Evolutionary conservation across 441 rosid species (phyloP), one percentile per base, ranked within the genome.

Genomic region (Gossypium lobatum): DNA sequence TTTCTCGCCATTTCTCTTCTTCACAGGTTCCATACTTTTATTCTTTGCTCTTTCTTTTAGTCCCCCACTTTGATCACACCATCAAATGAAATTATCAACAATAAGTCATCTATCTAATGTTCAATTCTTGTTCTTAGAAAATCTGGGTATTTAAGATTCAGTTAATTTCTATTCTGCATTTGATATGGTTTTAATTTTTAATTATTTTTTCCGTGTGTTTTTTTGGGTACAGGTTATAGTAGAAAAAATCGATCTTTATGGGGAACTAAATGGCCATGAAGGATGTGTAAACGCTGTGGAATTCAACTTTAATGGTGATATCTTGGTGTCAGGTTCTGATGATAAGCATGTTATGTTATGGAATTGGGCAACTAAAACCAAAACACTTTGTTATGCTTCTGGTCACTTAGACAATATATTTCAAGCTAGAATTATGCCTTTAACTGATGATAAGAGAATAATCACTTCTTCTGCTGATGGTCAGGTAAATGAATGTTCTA

Each of bases 291-390:
- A 89, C 72, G 77, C 87, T 0, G 73, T 89, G 17, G 91, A 80
- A 72, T 89, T 89, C 81, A 84, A 81, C 78, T 84, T 87, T 21
- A 57, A 84, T 28, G 91, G 92, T 1, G 88, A 89, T 16, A 28
- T 81, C 72, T 91, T 88, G 74, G 84, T 91, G 52, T 91, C 90
- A 6, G 91, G 96, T 62, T 91, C 96, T 21, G 92, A 89, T 84
- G 96, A 91, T 73, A 83, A 71, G 70, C 75, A 78, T 31, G 84
- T 89, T 54, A 81, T 82, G 71, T 69, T 89, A 3, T 91, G 93
- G 96, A 80, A 85, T 67, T 91, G 85, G 89, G 64, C 76, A 14
- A 72, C 74, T 57, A 61, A 75, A 64, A 77, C 34, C 72, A 78
- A 13, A 74, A 67, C 16, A 9, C 39, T 87, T 17, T 79, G 88